phyloP scores from a whole-genome alignment of 495 filamentous ascomycete genomes.

The Lasiosphaeria hispida region DNA sequence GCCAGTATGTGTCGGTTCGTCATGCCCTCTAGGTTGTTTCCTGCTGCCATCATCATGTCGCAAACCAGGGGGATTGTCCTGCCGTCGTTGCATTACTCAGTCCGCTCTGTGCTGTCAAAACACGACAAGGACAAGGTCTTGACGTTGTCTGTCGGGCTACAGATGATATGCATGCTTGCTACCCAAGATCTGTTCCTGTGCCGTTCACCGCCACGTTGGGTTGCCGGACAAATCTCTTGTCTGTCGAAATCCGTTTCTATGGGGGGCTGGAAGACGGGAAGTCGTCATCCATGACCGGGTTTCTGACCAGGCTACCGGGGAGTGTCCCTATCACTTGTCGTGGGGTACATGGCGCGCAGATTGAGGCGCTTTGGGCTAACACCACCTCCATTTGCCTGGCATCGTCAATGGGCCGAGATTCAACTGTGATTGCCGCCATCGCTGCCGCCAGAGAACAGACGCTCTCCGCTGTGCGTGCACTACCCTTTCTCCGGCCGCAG shows the following conservation, averaged over 20 bases:
- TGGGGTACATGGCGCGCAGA: slow-evolving; percentile 23
- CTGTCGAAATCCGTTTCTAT: slow-evolving; percentile 22
- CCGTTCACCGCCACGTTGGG: slow-evolving; percentile 38
- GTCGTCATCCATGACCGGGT: slow-evolving; percentile 27
- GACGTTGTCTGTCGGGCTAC: slow-evolving; percentile 29
- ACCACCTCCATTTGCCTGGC: slow-evolving; percentile 7
- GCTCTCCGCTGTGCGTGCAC: background rate
- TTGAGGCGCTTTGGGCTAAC: slow-evolving; percentile 23
- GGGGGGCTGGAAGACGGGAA: slow-evolving; percentile 25
- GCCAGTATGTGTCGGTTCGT: background rate
- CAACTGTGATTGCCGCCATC: slow-evolving; percentile 5
- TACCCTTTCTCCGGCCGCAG: background rate
- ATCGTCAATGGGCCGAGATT: slow-evolving; percentile 9
- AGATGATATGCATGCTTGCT: slow-evolving; percentile 37
- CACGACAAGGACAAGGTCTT: slow-evolving; percentile 31
- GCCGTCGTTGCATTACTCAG: slow-evolving; percentile 15
- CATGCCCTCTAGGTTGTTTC: slow-evolving; percentile 7
- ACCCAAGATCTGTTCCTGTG: slow-evolving; percentile 35
- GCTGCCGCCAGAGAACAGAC: slow-evolving; percentile 2
- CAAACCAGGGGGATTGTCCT: slow-evolving; percentile 10
- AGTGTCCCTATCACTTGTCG: slow-evolving; percentile 22
- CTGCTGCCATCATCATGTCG: slow-evolving; percentile 7
- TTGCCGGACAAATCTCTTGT: slow-evolving; percentile 28
- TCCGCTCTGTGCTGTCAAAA: slow-evolving; percentile 17
- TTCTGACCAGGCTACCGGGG: slow-evolving; percentile 13